phyloP scores from a whole-genome alignment of 352 stramenopile genomes.

The Aphanomyces euteiches region DNA sequence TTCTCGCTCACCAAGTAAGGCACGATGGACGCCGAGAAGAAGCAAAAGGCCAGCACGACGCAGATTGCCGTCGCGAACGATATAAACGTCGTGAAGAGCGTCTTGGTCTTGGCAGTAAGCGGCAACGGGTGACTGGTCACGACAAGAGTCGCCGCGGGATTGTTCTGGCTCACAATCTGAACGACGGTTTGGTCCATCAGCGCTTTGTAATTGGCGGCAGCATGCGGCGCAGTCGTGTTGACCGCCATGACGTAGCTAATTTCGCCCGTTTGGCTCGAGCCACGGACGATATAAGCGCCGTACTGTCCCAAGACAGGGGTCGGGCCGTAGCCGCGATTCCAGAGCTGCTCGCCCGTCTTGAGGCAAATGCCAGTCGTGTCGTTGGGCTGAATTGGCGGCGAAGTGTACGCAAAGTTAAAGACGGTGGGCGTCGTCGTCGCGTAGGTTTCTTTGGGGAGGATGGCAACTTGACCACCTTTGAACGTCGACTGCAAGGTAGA shows the following conservation, averaged over 20 bases:
- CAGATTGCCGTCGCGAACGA: slow-evolving; percentile 79
- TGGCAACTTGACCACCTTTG: neutral
- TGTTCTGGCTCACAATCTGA: slow-evolving; percentile 42
- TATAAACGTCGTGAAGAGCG: slow-evolving; percentile 49
- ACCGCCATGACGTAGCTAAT: slow-evolving; percentile 65
- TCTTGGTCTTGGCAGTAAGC: slow-evolving; percentile 43
- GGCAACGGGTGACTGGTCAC: slow-evolving; percentile 56
- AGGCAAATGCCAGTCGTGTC: slow-evolving; percentile 49
- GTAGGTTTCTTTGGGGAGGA: neutral
- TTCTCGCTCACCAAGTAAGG: slow-evolving; percentile 96
- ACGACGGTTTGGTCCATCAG: slow-evolving; percentile 60
- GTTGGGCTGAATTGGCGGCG: slow-evolving; percentile 44
- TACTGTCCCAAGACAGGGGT: slow-evolving; percentile 39
- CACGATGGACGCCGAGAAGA: slow-evolving; percentile 89
- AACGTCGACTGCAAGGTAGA: neutral
- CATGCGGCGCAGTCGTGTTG: slow-evolving; percentile 56
- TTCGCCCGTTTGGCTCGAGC: slow-evolving; percentile 41
- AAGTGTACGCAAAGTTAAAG: slow-evolving; percentile 52
- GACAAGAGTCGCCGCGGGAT: slow-evolving; percentile 31
- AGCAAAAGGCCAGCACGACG: slow-evolving; percentile 89
- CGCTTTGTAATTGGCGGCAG: slow-evolving; percentile 58
- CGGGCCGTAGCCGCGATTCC: slow-evolving; percentile 42
- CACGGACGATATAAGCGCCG: slow-evolving; percentile 50
- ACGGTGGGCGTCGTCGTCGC: slow-evolving; percentile 47
- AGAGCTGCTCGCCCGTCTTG: slow-evolving; percentile 46